These are phyloP conservation scores for Astrocystis sublimbata DNA, from an alignment of 495 filamentous ascomycete genomes.

Conservation along the genomic window DNA sequence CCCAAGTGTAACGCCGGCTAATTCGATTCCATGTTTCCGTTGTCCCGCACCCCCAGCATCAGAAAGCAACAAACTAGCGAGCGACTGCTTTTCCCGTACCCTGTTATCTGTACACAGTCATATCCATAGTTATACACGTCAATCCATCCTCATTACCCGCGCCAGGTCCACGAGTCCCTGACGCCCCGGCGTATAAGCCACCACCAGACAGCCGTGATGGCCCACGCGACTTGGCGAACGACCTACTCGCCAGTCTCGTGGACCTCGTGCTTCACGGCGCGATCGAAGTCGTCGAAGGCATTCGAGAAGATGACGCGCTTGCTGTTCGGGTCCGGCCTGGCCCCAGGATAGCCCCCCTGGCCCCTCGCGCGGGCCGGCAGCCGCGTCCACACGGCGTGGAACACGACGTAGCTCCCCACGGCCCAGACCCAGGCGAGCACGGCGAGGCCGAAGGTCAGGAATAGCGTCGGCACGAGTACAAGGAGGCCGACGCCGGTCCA, in stretches of 20 bases:
- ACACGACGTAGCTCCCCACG: constrained; percentile 55
- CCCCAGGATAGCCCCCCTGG: too few species aligned
- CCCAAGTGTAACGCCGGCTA: constrained; percentile 1
- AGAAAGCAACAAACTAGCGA: not conserved
- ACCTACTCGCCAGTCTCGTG: constrained; percentile 33
- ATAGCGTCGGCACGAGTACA: constrained; percentile 63
- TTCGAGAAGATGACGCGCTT: constrained; percentile 27
- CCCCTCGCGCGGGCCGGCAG: constrained; percentile 28
- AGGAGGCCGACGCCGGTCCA: constrained; percentile 63
- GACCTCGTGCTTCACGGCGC: constrained; percentile 25
- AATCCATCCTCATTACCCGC: too few species aligned
- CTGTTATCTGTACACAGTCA: too few species aligned
- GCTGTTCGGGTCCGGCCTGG: not conserved
- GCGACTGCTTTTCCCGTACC: not conserved
- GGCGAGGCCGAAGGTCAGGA: constrained; percentile 57
- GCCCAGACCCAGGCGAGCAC: constrained; percentile 65
- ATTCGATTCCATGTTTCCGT: not conserved
- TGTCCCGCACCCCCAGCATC: not conserved
- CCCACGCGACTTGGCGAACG: constrained; percentile 26
- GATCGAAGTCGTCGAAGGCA: constrained; percentile 4
- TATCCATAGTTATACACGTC: too few species aligned
- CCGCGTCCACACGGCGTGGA: constrained; percentile 49
- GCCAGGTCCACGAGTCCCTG: constrained; percentile 15
- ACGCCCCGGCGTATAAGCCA: constrained; percentile 26
- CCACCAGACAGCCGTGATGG: constrained; percentile 27